Conservation (phyloP, 176 grass and related monocot species). For the Aegilops bicornis region DNA sequence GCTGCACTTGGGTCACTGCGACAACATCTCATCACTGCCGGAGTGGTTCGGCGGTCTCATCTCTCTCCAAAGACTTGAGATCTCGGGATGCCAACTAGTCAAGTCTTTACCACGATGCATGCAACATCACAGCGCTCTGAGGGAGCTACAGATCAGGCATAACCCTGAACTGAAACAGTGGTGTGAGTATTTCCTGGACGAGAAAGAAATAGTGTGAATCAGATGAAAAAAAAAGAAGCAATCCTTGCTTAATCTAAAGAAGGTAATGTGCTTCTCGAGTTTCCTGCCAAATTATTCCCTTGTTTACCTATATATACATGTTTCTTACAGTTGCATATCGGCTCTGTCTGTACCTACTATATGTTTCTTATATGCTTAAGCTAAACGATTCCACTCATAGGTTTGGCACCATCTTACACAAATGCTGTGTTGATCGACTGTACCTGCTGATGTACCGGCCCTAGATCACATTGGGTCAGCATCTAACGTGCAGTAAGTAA, state of each 20-base stretch:
- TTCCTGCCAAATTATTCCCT: neutral
- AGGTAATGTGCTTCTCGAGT: neutral
- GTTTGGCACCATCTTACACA: neutral
- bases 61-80: neutral
- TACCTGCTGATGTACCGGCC: neutral
- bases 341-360: neutral
- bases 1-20: neutral
- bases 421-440: neutral
- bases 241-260: neutral
- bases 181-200: neutral
- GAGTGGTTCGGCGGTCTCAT: neutral
- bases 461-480: neutral
- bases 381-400: neutral
- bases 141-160: neutral
- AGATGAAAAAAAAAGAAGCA: neutral
- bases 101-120: slow-evolving; percentile 14
- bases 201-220: slow-evolving; percentile 12
- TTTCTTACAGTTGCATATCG: neutral
- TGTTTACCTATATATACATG: neutral
- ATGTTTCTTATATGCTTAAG: neutral
- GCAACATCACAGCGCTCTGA: neutral
- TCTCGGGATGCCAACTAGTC: neutral
- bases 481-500: neutral
- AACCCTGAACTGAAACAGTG: slow-evolving; percentile 14
- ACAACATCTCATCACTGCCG: neutral